These are phyloP conservation scores for Bolboschoenoplectus hybrid DNA, from an alignment of 202 grass and related monocot species.

Conservation along the genomic window DNA sequence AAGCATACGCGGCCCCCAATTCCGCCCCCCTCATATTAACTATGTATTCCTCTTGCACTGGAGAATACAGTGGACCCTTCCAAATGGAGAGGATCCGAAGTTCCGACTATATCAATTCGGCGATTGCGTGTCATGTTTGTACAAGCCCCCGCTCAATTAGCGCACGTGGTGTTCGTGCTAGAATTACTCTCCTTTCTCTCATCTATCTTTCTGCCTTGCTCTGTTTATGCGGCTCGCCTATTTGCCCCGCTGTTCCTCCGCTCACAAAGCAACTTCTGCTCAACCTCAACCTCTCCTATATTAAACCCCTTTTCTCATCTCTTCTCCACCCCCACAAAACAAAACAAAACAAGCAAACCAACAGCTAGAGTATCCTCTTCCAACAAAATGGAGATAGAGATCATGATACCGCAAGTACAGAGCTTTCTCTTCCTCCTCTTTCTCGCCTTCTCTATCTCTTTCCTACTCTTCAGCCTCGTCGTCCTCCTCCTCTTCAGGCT, in stretches of 20 bases:
- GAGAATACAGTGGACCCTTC: not conserved
- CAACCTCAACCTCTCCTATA: not conserved
- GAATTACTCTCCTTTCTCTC: not conserved
- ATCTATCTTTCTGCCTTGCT: not conserved
- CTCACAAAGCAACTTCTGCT: not conserved
- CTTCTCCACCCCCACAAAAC: not conserved
- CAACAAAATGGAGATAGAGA: not conserved
- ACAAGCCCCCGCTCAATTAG: not conserved
- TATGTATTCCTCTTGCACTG: too few relatives aligned
- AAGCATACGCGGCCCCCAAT: too few relatives aligned
- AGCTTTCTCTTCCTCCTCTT: constrained; percentile 31
- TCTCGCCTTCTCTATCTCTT: constrained; percentile 31
- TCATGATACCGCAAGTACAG: constrained; percentile 13
- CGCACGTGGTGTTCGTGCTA: constrained; percentile 22
- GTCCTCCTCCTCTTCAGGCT: constrained; percentile 38
- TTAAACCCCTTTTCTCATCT: not conserved
- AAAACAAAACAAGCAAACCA: not conserved
- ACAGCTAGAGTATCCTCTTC: not conserved
- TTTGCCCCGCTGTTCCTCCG: not conserved
- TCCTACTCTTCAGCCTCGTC: constrained; percentile 29
- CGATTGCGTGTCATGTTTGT: not conserved
- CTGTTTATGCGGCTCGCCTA: not conserved
- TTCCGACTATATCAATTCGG: not conserved
- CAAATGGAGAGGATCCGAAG: not conserved
- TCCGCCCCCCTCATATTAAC: too few relatives aligned